phyloP scores from a whole-genome alignment of 2,329 filamentous ascomycete genomes.

The Calonectria crousiana region DNA sequence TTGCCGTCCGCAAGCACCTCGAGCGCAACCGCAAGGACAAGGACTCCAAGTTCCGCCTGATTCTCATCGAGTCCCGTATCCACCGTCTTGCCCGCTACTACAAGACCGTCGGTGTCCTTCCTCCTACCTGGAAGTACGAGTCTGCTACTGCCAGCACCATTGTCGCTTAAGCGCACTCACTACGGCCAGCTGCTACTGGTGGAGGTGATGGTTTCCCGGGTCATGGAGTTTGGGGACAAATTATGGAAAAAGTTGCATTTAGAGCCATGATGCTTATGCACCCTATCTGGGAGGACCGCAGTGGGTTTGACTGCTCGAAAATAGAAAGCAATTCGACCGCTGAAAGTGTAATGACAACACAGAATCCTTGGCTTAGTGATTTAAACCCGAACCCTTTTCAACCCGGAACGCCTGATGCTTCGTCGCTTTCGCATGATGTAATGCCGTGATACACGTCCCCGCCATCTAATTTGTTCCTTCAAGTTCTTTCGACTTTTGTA shows the following conservation, averaged over 20 bases:
- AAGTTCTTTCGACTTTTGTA: conserved; percentile 75
- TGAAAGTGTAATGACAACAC: conserved; percentile 45
- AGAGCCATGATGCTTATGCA: conserved; percentile 57
- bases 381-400: conserved; percentile 28
- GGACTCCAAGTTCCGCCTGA: conserved; percentile 99
- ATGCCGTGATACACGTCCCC: not conserved
- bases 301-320: conserved; percentile 47
- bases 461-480: conserved; percentile 55
- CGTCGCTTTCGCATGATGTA: conserved; percentile 23
- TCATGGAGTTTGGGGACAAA: conserved; percentile 59
- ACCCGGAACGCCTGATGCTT: conserved; percentile 41
- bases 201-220: conserved; percentile 53
- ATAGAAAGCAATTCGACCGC: conserved; percentile 52
- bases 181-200: conserved; percentile 36
- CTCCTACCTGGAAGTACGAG: conserved; percentile 99
- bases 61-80: conserved; percentile 99
- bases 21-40: conserved; percentile 99
- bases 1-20: conserved; percentile 99
- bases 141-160: conserved; percentile 94
- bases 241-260: conserved; percentile 59
- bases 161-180: conserved; percentile 77
- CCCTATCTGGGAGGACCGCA: conserved; percentile 49
- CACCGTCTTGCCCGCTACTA: conserved; percentile 99
- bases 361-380: conserved; percentile 41
- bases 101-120: conserved; percentile 89